Evolutionary conservation across 805 yeast species (phyloP).

Genomic region (Cephaloascus albidus): DNA sequence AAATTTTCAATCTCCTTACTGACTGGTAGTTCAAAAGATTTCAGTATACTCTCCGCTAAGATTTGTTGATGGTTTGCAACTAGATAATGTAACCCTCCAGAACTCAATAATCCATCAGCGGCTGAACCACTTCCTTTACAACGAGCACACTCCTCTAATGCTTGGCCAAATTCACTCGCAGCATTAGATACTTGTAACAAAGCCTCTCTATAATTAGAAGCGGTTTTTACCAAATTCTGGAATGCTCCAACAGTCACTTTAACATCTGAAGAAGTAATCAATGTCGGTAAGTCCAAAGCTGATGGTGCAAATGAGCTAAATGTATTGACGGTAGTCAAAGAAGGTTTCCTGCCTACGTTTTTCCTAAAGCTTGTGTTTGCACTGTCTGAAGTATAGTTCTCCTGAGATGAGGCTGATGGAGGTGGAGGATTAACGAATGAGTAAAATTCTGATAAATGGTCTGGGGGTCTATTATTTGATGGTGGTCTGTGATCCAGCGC

Average conservation of each 20-base stretch:
- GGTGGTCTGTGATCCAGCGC: background rate
- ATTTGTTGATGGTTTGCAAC: slow-evolving; percentile 73
- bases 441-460: slow-evolving; percentile 55
- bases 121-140: slow-evolving; percentile 52
- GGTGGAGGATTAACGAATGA: slow-evolving; percentile 31
- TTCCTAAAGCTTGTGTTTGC: slow-evolving; percentile 4
- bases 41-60: slow-evolving; percentile 45
- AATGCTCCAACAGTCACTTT: slow-evolving; percentile 38
- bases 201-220: slow-evolving; percentile 36
- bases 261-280: slow-evolving; percentile 55
- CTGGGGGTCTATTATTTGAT: slow-evolving; percentile 20
- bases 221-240: slow-evolving; percentile 34
- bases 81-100: slow-evolving; percentile 71
- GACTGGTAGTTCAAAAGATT: slow-evolving; percentile 49
- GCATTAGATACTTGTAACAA: slow-evolving; percentile 41
- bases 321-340: slow-evolving; percentile 25
- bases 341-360: slow-evolving; percentile 1
- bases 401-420: slow-evolving; percentile 1
- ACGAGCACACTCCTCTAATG: slow-evolving; percentile 56
- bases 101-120: slow-evolving; percentile 56
- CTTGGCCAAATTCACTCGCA: slow-evolving; percentile 62
- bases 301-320: slow-evolving; percentile 42
- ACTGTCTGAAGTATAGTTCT: slow-evolving; percentile 5
- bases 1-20: slow-evolving; percentile 33
- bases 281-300: slow-evolving; percentile 47